Base-by-base conservation (phyloP, 2,329 filamentous ascomycete genomes). In the Cordyceps militaris region DNA sequence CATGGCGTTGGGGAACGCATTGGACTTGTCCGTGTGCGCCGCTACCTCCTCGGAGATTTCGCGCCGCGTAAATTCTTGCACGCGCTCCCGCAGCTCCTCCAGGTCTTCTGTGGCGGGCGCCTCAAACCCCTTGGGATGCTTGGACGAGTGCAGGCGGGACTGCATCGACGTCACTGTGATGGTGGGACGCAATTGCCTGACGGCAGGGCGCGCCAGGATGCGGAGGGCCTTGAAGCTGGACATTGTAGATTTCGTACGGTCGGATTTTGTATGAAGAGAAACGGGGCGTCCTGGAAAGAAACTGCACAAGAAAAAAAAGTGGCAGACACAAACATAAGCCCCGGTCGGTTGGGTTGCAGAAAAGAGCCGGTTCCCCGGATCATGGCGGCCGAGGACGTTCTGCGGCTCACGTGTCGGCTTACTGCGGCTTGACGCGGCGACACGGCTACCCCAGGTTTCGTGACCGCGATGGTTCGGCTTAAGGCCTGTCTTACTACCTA, bases 1-100 rank as follows among this genome's bases (percentile, higher is more conserved):
- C 87, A 99, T 93, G 7, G 88, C 85, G 52, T 84, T 81, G 3
- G 94, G 94, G 71, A 99, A 99, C 50, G 84, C 85, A 79, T 97
- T 97, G 68, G 80, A 79, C 68, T 83, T 82, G 75, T 99, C 93
- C n/a, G 91, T 95, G 57, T 78, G 77, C 11, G 89, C 82, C 1
- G 93, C 94, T 14, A 97, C 76, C 63, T 91, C 86, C 70, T 91
- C 88, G 21, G 91, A 76, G 58, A 97, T 92, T 72, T 97, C 91
- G 66, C 93, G 85, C 60, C 89, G 85, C 23, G 89, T 86, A 67
- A 99, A 99, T 58, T 97, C 92, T 66, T 91, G 89, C 28, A 95
- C 91, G 26, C 88, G 79, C 66, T 92, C 89, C 59, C 91, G 84
- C 60, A 96, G 78, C 74, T 96, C 91, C 23, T 86, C 74, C 8